These are phyloP conservation scores for Triglochin maritima DNA, from an alignment of 106 monocot genomes.

Conservation along the genomic window DNA sequence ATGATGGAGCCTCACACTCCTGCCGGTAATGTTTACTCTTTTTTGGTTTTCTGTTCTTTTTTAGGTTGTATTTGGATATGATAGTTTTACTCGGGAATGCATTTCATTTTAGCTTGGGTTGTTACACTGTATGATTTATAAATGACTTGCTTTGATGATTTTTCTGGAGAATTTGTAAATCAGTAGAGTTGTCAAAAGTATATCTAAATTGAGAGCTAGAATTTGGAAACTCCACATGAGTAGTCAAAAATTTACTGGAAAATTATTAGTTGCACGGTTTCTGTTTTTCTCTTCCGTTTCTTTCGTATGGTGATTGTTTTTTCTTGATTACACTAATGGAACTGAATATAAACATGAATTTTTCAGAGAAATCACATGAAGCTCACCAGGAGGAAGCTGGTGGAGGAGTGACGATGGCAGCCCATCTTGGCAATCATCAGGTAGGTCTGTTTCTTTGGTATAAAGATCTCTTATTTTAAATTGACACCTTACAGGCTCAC, in stretches of 20 bases:
- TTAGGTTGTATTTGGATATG: too few relatives aligned
- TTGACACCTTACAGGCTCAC: background rate
- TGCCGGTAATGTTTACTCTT: constrained; percentile 38
- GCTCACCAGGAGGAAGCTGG: constrained; percentile 12
- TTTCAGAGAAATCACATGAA: background rate
- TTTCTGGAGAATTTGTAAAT: background rate
- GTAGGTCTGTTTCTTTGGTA: constrained; percentile 9
- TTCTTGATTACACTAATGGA: background rate
- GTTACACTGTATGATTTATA: constrained; percentile 35
- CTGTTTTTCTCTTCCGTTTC: background rate
- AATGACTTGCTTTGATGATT: constrained; percentile 24
- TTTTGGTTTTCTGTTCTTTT: constrained; percentile 21
- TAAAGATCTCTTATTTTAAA: background rate
- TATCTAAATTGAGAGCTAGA: too few relatives aligned
- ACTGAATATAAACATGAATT: background rate
- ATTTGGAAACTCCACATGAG: background rate
- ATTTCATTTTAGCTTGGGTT: constrained; percentile 34
- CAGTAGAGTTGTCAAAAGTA: background rate
- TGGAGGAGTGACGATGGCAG: constrained; percentile 16
- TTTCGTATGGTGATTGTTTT: background rate
- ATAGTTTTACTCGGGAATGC: constrained; percentile 7
- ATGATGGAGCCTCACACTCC: constrained; percentile 42
- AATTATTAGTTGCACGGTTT: background rate
- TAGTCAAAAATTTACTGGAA: background rate
- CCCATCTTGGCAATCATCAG: constrained; percentile 25